phyloP scores from a whole-genome alignment of 2,329 filamentous ascomycete genomes.

The Phyllosticta citribraziliensis region DNA sequence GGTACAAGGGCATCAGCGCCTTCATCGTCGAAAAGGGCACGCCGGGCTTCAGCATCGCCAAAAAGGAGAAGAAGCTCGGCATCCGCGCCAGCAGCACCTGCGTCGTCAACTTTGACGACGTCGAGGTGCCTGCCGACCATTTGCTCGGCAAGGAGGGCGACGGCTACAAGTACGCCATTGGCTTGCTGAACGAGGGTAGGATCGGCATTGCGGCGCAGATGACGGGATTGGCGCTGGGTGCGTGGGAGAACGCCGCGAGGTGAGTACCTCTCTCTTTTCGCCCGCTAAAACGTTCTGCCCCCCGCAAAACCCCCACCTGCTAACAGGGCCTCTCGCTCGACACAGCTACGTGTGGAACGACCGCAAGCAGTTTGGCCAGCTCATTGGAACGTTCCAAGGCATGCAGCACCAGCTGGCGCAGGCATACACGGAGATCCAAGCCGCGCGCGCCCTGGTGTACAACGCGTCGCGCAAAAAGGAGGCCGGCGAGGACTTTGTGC shows the following conservation, averaged over 20 bases:
- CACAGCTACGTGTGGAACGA: conserved; percentile 90
- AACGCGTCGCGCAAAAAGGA: conserved; percentile 98
- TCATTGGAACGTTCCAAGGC: conserved; percentile 94
- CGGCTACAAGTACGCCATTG: conserved; percentile 97
- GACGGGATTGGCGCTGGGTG: conserved; percentile 89
- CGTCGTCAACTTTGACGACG: conserved; percentile 95
- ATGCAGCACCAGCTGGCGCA: conserved; percentile 99
- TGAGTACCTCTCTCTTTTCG: conserved; percentile 28
- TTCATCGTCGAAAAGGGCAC: conserved; percentile 89
- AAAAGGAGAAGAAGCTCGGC: conserved; percentile 99
- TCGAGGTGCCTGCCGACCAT: conserved; percentile 79
- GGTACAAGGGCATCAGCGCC: conserved; percentile 93
- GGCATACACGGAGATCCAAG: conserved; percentile 85
- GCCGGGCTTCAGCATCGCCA: conserved; percentile 86
- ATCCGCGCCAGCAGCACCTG: conserved; percentile 95
- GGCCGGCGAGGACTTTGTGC: conserved; percentile 87
- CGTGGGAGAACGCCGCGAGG: conserved; percentile 87
- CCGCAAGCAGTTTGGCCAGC: conserved; percentile 87
- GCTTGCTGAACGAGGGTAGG: conserved; percentile 85
- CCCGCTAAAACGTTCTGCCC: too few relatives aligned
- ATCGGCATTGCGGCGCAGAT: conserved; percentile 98
- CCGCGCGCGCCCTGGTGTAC: conserved; percentile 85
- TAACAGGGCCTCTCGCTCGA: conserved; percentile 1
- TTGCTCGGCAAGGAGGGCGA: conserved; percentile 80
- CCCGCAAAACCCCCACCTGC: too few relatives aligned